phyloP scores from a whole-genome alignment of 306 rosid species.

The Senna siamea region DNA sequence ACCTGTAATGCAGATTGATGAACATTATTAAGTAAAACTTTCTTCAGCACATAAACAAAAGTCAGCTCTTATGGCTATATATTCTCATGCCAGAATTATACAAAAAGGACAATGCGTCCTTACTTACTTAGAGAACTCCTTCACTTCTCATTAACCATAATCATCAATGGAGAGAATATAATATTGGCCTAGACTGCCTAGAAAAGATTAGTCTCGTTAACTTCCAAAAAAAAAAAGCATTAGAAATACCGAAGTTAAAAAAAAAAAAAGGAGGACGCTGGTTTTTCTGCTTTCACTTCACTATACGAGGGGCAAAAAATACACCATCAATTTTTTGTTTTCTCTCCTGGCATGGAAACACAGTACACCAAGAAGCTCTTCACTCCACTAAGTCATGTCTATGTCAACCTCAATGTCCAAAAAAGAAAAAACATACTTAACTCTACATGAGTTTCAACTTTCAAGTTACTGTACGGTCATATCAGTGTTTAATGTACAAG shows the following conservation, averaged over 20 bases:
- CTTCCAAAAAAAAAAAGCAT: background rate
- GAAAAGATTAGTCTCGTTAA: background rate
- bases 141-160: background rate
- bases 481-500: slow-evolving; percentile 40
- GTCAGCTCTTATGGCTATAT: too few species aligned
- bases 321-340: background rate
- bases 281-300: slow-evolving; percentile 5
- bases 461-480: slow-evolving; percentile 25
- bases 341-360: background rate
- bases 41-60: too few species aligned
- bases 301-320: background rate
- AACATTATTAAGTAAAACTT: too few species aligned
- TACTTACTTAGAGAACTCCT: background rate
- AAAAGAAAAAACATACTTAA: slow-evolving; percentile 26
- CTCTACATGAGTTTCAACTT: slow-evolving; percentile 30
- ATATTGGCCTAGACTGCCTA: too few species aligned
- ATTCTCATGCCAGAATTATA: too few species aligned
- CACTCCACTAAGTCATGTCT: slow-evolving; percentile 22
- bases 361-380: slow-evolving; percentile 28
- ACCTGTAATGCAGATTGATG: too few species aligned
- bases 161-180: slow-evolving; percentile 1
- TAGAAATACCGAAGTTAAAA: background rate
- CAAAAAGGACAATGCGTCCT: too few species aligned
- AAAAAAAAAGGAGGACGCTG: background rate
- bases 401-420: slow-evolving; percentile 35